A percentile compares a stretch with the other conserved stretches of the same genome.
Conservation (phyloP, 805 yeast genomes). For the Candida broadrunensis region DNA sequence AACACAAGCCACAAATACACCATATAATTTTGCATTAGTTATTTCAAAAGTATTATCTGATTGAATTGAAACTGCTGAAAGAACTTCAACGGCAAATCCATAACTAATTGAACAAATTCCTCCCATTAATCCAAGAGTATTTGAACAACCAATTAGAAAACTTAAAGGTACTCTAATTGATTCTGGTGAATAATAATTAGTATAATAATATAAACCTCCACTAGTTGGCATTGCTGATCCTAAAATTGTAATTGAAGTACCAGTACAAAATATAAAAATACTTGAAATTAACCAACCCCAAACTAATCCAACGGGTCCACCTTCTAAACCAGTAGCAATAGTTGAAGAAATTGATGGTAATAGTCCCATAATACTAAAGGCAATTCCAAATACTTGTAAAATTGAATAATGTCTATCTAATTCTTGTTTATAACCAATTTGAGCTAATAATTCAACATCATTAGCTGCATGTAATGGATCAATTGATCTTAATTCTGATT, state of each 20-base stretch:
- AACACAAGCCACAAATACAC: constrained; percentile 62
- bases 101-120: constrained; percentile 68
- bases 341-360: constrained; percentile 62
- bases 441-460: constrained; percentile 33
- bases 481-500: constrained; percentile 19
- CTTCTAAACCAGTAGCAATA: constrained; percentile 49
- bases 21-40: constrained; percentile 55
- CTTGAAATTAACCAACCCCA: constrained; percentile 75
- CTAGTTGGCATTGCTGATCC: constrained; percentile 72
- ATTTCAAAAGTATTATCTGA: constrained; percentile 55
- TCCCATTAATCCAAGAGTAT: constrained; percentile 63
- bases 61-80: constrained; percentile 55
- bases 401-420: constrained; percentile 59
- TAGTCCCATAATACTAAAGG: constrained; percentile 71
- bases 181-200: constrained; percentile 61
- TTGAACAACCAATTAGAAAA: constrained; percentile 64
- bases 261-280: constrained; percentile 53
- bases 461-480: constrained; percentile 12
- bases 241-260: constrained; percentile 61
- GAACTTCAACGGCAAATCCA: constrained; percentile 60
- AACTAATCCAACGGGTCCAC: constrained; percentile 63
- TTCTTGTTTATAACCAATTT: constrained; percentile 72
- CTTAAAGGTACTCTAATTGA: constrained; percentile 49
- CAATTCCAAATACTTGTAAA: constrained; percentile 65
- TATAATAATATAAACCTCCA: constrained; percentile 59